These are phyloP conservation scores for Dipteronia sinensis DNA, from an alignment of 345 rosid species.

Conservation along the genomic window DNA sequence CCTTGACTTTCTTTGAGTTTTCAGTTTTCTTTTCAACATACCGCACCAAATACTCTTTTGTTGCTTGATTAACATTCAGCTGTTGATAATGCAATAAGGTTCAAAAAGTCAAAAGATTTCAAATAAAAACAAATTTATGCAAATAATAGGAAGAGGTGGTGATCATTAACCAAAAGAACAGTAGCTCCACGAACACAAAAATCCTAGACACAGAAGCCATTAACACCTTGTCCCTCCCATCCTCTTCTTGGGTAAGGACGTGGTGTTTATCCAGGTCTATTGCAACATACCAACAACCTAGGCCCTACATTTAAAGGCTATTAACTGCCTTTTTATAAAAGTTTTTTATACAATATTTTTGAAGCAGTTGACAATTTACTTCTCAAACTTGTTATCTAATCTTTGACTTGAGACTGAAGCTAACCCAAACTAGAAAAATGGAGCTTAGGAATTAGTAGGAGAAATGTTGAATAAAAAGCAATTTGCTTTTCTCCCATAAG, in stretches of 20 bases:
- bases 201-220: not conserved
- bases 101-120: slow-evolving; percentile 10
- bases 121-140: not conserved
- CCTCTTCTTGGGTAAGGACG: not conserved
- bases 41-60: slow-evolving; percentile 75
- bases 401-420: slow-evolving; percentile 1
- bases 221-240: not conserved
- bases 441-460: not conserved
- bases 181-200: not conserved
- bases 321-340: not conserved
- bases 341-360: not conserved
- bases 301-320: not conserved
- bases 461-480: not conserved
- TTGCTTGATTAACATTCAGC: slow-evolving; percentile 93
- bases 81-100: slow-evolving; percentile 28
- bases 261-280: not conserved
- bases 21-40: slow-evolving; percentile 84
- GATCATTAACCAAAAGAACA: not conserved
- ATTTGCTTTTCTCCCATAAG: not conserved
- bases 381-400: slow-evolving; percentile 1
- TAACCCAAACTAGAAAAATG: not conserved
- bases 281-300: not conserved
- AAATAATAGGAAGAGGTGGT: not conserved
- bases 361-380: not conserved
- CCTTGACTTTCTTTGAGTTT: slow-evolving; percentile 62